Percentiles rank a stretch among this genome's conserved stretches.
phyloP scores from a whole-genome alignment of 129 eudicot genomes.

The Chrysanthemum seticuspe region DNA sequence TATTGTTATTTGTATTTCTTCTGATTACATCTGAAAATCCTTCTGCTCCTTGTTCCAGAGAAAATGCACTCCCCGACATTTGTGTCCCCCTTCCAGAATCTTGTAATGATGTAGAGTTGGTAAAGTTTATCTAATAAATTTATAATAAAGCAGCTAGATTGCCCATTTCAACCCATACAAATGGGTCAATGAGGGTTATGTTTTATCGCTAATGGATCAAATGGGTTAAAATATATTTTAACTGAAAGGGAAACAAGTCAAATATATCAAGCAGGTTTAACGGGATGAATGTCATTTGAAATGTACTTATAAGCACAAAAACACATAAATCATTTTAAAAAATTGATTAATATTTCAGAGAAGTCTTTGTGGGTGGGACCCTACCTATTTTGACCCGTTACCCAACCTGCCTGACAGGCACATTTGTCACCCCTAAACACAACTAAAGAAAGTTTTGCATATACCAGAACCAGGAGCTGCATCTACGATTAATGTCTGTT shows the following conservation, averaged over 20 bases:
- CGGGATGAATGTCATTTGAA: too few species aligned
- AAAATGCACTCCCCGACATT: constrained; percentile 13
- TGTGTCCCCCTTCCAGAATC: constrained; percentile 26
- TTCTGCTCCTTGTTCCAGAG: constrained; percentile 28
- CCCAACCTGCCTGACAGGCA: background rate
- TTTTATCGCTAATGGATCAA: background rate
- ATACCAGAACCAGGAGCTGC: constrained; percentile 42
- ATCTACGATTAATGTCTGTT: constrained; percentile 23
- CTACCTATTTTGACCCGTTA: background rate
- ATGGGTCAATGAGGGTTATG: too few species aligned
- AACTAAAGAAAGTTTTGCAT: constrained; percentile 3
- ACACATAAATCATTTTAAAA: too few species aligned
- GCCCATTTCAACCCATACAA: background rate
- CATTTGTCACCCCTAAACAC: background rate
- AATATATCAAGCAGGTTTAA: too few species aligned
- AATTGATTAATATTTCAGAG: background rate
- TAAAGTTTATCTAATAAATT: background rate
- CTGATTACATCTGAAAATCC: constrained; percentile 14
- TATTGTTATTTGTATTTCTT: background rate
- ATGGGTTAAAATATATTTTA: background rate
- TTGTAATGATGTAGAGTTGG: constrained; percentile 14
- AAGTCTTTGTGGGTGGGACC: background rate
- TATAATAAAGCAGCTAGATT: background rate
- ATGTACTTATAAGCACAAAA: too few species aligned
- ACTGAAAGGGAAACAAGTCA: background rate